phyloP scores from a whole-genome alignment of 805 yeast genomes.

The Nakazawaea molendinolei region DNA sequence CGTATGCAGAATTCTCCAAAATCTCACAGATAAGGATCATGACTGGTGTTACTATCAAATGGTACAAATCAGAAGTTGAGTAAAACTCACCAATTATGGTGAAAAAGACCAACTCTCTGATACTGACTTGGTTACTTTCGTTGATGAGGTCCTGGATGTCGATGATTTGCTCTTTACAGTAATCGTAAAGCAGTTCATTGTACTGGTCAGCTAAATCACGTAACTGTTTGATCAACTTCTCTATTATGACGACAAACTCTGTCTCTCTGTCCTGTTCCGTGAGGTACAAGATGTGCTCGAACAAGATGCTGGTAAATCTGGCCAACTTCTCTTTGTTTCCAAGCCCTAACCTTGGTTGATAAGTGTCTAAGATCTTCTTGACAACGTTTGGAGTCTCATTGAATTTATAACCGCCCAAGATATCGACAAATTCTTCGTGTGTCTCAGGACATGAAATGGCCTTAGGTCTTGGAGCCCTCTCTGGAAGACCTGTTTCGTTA shows the following conservation, averaged over 20 bases:
- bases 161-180: constrained; percentile 49
- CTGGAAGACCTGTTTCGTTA: constrained; percentile 6
- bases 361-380: constrained; percentile 46
- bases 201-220: constrained; percentile 59
- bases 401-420: constrained; percentile 27
- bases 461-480: too few species aligned
- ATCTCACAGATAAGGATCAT: constrained; percentile 66
- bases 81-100: constrained; percentile 69
- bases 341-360: constrained; percentile 71
- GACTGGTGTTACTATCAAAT: constrained; percentile 83
- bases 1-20: constrained; percentile 36
- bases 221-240: constrained; percentile 35
- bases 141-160: constrained; percentile 50
- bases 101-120: constrained; percentile 61
- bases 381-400: constrained; percentile 41
- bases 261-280: constrained; percentile 28
- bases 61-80: constrained; percentile 95
- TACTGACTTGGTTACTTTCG: constrained; percentile 23
- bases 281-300: constrained; percentile 53
- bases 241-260: constrained; percentile 25
- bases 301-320: constrained; percentile 51
- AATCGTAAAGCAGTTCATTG: constrained; percentile 55
- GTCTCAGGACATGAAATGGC: constrained; percentile 43
- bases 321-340: constrained; percentile 79
- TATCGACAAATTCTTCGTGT: constrained; percentile 34